A percentile compares a stretch with the other conserved stretches of the same genome.
Conservation (phyloP, 306 rosid species). For the Inga leiocalycina region DNA sequence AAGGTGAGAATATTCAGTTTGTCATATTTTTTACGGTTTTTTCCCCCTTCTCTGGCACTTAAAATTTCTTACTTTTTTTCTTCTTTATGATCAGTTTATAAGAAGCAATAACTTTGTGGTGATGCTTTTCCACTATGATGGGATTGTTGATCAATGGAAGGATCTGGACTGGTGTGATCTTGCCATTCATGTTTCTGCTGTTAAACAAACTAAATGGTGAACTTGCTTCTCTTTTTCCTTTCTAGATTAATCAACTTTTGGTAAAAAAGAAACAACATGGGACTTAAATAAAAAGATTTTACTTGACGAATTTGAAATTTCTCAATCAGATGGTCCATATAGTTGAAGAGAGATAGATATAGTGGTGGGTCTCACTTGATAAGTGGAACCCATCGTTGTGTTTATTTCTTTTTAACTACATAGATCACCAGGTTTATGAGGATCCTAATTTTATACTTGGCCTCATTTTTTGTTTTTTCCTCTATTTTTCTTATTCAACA, state of each 20-base stretch:
- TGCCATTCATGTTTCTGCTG: conserved; percentile 38
- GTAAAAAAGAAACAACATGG: background rate
- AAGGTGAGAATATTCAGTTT: conserved; percentile 17
- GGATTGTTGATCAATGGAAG: conserved; percentile 32
- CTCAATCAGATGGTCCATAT: background rate
- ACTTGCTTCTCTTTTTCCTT: background rate
- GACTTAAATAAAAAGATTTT: background rate
- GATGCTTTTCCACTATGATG: conserved; percentile 41
- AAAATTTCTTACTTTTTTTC: background rate
- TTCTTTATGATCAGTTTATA: conserved; percentile 17
- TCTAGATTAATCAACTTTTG: background rate
- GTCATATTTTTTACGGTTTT: background rate
- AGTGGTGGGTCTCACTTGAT: background rate
- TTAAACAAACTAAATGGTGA: conserved; percentile 37
- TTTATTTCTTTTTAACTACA: background rate
- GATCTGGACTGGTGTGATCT: conserved; percentile 24
- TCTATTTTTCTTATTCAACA: background rate
- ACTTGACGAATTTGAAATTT: background rate
- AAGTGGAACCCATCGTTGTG: background rate
- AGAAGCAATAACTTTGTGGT: conserved; percentile 9
- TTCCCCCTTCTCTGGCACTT: background rate
- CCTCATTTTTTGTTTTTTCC: no score
- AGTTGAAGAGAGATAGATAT: background rate
- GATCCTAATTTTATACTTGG: no score
- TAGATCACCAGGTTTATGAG: no score